phyloP scores from a whole-genome alignment of 2,329 filamentous ascomycete species.

The Fusarium illudens region DNA sequence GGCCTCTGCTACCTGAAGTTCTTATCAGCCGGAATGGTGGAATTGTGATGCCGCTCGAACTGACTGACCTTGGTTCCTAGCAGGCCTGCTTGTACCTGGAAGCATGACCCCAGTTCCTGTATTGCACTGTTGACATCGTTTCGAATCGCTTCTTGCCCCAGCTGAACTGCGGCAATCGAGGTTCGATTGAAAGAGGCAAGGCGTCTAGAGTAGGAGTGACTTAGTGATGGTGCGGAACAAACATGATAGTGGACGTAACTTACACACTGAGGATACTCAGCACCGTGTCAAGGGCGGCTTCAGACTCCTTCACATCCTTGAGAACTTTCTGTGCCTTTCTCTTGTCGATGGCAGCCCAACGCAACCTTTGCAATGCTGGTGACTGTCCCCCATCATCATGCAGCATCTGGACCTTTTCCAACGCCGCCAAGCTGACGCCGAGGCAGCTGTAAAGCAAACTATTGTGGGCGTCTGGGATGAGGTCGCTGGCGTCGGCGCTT shows the following conservation, averaged over 20 bases:
- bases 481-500: not conserved
- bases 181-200: not conserved
- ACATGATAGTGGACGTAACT: not conserved
- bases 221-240: not conserved
- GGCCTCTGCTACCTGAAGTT: not conserved
- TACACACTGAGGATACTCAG: not conserved
- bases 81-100: not conserved
- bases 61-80: not conserved
- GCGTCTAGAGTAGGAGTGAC: rapidly evolving
- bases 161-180: not conserved
- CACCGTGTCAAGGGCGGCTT: not conserved
- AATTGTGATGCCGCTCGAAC: rapidly evolving
- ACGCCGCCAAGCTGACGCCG: not conserved
- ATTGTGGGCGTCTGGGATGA: not conserved
- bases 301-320: not conserved
- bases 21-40: not conserved
- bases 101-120: not conserved
- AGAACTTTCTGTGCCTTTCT: not conserved
- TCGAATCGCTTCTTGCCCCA: not conserved
- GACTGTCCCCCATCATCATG: not conserved
- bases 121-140: not conserved
- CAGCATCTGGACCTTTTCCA: not conserved
- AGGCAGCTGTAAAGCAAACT: not conserved
- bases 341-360: not conserved
- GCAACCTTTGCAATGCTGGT: not conserved